Percentiles rank a stretch among this genome's conserved stretches.
Conservation (phyloP, 345 rosid species). For the Eutrema yunnanense region DNA sequence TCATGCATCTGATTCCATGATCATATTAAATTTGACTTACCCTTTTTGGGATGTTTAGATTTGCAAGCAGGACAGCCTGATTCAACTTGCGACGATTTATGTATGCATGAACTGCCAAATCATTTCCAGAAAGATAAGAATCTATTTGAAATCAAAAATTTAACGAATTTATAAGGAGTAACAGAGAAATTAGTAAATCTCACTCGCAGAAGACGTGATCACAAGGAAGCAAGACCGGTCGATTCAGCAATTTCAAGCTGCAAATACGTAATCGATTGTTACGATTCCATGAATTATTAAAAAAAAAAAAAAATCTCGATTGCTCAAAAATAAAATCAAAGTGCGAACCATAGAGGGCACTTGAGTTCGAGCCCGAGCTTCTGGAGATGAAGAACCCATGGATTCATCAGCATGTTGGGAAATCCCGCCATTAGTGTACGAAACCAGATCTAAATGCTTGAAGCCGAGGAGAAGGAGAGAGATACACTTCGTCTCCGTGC, state of each 20-base stretch:
- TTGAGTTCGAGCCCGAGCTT: constrained; percentile 81
- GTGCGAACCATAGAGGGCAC: constrained; percentile 77
- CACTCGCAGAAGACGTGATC: constrained; percentile 81
- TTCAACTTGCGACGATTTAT: constrained; percentile 28
- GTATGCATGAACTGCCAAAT: constrained; percentile 52
- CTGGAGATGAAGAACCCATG: constrained; percentile 77
- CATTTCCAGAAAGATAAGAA: neutral
- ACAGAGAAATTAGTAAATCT: neutral
- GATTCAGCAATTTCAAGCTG: constrained; percentile 60
- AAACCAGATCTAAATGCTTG: constrained; percentile 17
- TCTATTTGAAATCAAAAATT: neutral
- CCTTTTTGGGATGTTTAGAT: constrained; percentile 29
- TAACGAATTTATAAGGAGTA: neutral
- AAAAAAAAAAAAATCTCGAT: neutral
- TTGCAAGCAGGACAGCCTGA: constrained; percentile 54
- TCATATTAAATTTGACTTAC: constrained; percentile 17
- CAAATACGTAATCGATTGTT: neutral
- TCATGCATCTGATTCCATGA: too few species aligned
- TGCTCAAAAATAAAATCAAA: neutral
- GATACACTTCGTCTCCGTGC: neutral
- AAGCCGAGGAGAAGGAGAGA: neutral
- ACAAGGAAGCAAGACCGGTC: constrained; percentile 70
- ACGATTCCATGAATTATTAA: neutral
- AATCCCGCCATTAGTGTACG: constrained; percentile 39
- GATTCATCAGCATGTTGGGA: constrained; percentile 38